Base-by-base conservation (phyloP, 2,329 filamentous ascomycete genomes). In the Thelonectria olida region DNA sequence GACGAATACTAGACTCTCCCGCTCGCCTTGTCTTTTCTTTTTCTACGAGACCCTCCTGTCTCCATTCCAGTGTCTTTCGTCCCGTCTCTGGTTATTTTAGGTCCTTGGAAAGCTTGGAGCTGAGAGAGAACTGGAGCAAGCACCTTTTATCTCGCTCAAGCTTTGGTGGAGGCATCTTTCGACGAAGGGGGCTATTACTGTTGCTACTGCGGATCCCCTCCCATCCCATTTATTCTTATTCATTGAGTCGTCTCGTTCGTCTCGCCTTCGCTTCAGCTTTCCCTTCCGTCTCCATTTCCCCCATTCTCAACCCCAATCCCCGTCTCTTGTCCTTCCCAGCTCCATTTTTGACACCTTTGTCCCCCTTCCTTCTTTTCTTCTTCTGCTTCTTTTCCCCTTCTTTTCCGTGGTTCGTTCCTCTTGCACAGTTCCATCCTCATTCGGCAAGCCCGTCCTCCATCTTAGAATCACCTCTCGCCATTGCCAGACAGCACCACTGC, bases 31-130 rank as follows among this genome's bases (percentile, higher is more conserved):
- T 59, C 55, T 48, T 27, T 59, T 45, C 45, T 61, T 38, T 27
- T 59, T 51, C 47, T 54, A 39, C 39, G 34, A 45, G 51, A 39
- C 39, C 25, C 42, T 61, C 42, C 64, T 47, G 52, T 67, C 68
- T 58, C 19, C 62, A 62, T 65, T 58, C 58, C 45, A 27, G 22
- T 53, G 42, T 61, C 59, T 68, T 41, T 57, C 57, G 58, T 66
- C 20, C 51, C 39, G 27, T 31, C 17, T 50, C 31, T 34, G 13
- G 27, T 20, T 38, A 28, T 51, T 9, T 52, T 36, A 47, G 9
- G 13, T 39, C 19, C 48, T 17, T 51, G 15, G 17, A 38, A 15
- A n/a, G n/a, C n/a, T n/a, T n/a, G n/a, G n/a, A n/a, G n/a, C n/a
- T n/a, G n/a, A n/a, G n/a, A n/a, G n/a, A n/a, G n/a, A n/a, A n/a